phyloP scores from a whole-genome alignment of 148 eudicot species.

The Rheum nobile region DNA sequence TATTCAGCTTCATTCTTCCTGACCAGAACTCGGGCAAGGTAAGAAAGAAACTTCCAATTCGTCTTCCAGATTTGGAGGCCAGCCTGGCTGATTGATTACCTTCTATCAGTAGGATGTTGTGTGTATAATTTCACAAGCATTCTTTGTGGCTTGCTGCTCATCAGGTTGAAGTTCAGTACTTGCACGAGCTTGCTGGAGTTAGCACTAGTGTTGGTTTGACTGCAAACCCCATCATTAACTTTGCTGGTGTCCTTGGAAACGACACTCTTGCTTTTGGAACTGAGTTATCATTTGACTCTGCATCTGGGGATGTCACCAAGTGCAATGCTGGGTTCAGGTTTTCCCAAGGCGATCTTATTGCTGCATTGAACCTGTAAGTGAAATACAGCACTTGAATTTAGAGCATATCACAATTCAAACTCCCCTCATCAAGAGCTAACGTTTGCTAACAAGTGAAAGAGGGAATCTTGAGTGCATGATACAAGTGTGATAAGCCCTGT shows the following conservation, averaged over 20 bases:
- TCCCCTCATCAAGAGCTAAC: too few species aligned
- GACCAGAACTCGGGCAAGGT: slow-evolving; percentile 96
- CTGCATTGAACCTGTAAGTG: slow-evolving; percentile 63
- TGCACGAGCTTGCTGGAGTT: slow-evolving; percentile 67
- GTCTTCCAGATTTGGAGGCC: neutral
- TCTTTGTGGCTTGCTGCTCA: neutral
- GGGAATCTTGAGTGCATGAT: neutral
- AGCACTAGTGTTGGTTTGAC: slow-evolving; percentile 59
- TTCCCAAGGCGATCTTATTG: slow-evolving; percentile 41
- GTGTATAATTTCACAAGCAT: neutral
- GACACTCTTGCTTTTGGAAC: slow-evolving; percentile 40
- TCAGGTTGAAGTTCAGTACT: slow-evolving; percentile 75
- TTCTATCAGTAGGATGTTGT: neutral
- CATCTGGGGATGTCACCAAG: slow-evolving; percentile 52
- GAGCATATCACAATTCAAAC: neutral
- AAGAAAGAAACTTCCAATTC: neutral
- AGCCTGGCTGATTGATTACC: neutral
- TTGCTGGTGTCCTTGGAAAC: slow-evolving; percentile 68
- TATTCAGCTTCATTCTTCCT: slow-evolving; percentile 69
- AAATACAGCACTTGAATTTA: neutral
- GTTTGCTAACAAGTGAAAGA: neutral
- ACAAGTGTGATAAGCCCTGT: neutral
- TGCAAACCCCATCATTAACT: slow-evolving; percentile 57
- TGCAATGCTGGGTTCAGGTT: slow-evolving; percentile 63
- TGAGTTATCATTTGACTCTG: slow-evolving; percentile 61